Base-by-base conservation (phyloP, 768 basidiomycete genomes). In the Termitomyces sp. region DNA sequence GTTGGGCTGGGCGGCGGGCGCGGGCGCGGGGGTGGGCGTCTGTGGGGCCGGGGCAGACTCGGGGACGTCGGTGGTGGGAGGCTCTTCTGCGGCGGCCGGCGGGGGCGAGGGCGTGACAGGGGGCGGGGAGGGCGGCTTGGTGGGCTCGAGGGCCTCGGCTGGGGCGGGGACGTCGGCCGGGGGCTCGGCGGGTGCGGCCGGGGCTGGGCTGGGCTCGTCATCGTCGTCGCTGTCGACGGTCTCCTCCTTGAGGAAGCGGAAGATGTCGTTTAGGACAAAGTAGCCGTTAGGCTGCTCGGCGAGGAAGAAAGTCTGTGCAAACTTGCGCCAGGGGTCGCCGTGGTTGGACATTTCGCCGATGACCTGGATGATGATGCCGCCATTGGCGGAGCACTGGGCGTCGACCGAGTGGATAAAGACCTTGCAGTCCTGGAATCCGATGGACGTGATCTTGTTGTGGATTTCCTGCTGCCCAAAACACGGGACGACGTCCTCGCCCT, bases 251-350 rank as follows among this genome's bases (percentile, higher is more conserved):
- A 99, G 79, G 82, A 97, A 98, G 59, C 97, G 90, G 87, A 98
- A 99, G 78, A 98, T 98, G 77, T 99, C 97, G 75, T 99, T 99
- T 74, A 99, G 87, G 63, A 99, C 97, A 70, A 96, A 99, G 79
- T 98, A 99, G 43, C 97, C 97, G 65, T 96, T 97, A 14, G 94
- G 93, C 75, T 99, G 97, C 73, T 98, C 94, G 39, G 97, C 97
- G 55, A 99, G 88, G 90, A 99, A 98, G 78, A 99, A 98, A 7
- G 96, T 98, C 76, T 99, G 97, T 12, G 94, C 95, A 67, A 99
- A 99, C 77, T 98, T 99, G 68, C 89, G 86, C 97, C 97, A 99
- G 5, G 91, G 81, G 53, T 90, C 91, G 57, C 84, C 83, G 62
- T 85, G 82, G 75, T 98, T 98, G 53, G 92, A 93, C 91, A 98